Evolutionary conservation across 2,329 filamentous ascomycete genomes (phyloP), one percentile per base, ranked within the genome.

Genomic region (Ascochyta viciae-villosae): DNA sequence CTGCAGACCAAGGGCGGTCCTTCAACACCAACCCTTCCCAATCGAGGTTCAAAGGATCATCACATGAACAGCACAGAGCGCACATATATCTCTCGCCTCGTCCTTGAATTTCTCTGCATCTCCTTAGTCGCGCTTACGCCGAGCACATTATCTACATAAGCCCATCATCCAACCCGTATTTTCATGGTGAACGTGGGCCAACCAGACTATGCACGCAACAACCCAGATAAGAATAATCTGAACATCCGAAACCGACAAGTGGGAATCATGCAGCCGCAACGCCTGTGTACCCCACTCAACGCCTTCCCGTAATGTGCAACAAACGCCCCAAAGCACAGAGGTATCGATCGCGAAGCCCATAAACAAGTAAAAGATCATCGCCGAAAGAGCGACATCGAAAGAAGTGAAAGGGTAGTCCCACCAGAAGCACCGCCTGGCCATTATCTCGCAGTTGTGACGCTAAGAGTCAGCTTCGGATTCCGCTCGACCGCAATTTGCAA

Each of bases 391-490:
- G 33, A 22, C 23, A 40, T 12, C 43, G 23, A 39, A 52, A 44
- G 49, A 52, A 57, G 43, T 13, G 27, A 52, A 52, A 45, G 4
- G 48, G 31, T 34, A 27, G 12, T 35, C 12, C 33, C 15, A 27
- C 15, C 24, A 31, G 29, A 29, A 13, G 41, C 26, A 50, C 35
- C 23, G 37, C 41, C 26, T 8, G 37, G 27, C 35, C 12, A 48
- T 62, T 61, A 68, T 43, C 67, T 58, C 39, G 59, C 53, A 27
- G 65, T 68, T 15, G 66, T 68, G 13, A 82, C 80, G 29, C 73
- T 77, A 26, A 97, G 80, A 50, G 93, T 87, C 61, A 98, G 81
- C 79, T 97, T 97, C 63, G 92, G 89, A 76, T 96, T 96, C 66
- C 92, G 82, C 66, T 90, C 85, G 61, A 97, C 80, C 3, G 94